Percentiles rank a stretch among this genome's conserved stretches.
Evolutionary conservation across 208 protist genomes (phyloP).

Genomic region (Herpetomonas tarakana): DNA sequence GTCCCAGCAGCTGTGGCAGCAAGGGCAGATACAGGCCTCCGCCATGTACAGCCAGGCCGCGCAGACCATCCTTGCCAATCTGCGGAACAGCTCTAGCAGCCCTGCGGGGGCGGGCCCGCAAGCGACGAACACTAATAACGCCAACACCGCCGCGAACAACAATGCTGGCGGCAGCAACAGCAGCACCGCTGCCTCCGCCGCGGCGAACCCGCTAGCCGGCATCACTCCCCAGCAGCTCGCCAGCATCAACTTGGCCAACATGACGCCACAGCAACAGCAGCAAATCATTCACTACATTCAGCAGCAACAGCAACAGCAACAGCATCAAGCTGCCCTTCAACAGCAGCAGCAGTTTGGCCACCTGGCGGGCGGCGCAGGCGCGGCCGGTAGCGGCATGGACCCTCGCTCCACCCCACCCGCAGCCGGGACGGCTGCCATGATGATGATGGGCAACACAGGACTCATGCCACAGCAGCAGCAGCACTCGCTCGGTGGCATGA

Average conservation of each 20-base stretch:
- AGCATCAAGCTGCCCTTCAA: neutral
- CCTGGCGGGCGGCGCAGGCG: too few relatives aligned
- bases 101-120: too few relatives aligned
- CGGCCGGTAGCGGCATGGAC: neutral
- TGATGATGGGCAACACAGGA: neutral
- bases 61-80: neutral
- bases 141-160: neutral
- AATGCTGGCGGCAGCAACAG: neutral
- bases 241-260: neutral
- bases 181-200: neutral
- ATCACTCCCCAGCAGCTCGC: slow-evolving; percentile 1
- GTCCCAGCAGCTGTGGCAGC: slow-evolving; percentile 1
- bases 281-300: slow-evolving; percentile 5
- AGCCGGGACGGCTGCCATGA: neutral
- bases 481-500: slow-evolving; percentile 5
- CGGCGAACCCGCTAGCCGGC: neutral
- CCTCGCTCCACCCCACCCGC: neutral
- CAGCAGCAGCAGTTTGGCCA: slow-evolving; percentile 8
- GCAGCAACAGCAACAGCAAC: slow-evolving; percentile 9
- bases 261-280: neutral
- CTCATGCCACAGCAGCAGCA: slow-evolving; percentile 1
- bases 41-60: neutral
- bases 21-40: neutral
- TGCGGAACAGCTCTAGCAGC: too few relatives aligned
- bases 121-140: neutral